Evolutionary conservation across 371 early-diverging fungal species (phyloP).

Genomic region (Rhizopus microsporus): DNA sequence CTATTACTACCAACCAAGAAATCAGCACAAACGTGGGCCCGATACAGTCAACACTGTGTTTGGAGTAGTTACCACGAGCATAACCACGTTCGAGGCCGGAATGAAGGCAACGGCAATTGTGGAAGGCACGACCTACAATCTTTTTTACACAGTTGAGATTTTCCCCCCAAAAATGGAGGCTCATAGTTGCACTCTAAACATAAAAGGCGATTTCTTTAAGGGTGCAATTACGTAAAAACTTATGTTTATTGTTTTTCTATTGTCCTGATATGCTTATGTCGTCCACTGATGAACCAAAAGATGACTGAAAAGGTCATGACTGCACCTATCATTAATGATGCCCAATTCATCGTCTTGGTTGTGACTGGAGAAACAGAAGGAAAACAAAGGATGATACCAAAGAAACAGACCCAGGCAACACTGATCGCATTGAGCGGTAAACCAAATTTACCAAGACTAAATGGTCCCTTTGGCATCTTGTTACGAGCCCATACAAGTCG

Average conservation of each 20-base stretch:
- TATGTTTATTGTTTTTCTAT: conserved; percentile 1
- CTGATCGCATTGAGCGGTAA: conserved; percentile 30
- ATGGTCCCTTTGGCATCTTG: conserved; percentile 33
- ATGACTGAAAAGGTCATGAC: conserved; percentile 19
- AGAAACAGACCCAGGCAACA: conserved; percentile 30
- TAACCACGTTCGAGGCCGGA: no score
- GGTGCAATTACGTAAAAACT: no score
- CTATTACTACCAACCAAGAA: no score
- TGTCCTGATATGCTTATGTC: conserved; percentile 20
- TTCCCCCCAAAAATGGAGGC: no score
- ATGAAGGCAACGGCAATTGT: no score
- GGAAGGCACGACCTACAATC: no score
- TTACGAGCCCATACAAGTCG: conserved; percentile 30
- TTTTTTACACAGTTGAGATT: no score
- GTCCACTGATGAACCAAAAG: conserved; percentile 29
- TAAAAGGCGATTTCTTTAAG: no score
- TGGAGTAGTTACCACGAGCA: no score
- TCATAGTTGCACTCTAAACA: no score
- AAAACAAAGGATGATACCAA: conserved; percentile 32
- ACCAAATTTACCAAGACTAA: conserved; percentile 26
- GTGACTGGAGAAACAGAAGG: conserved; percentile 25
- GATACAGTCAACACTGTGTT: no score
- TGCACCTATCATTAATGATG: conserved; percentile 33
- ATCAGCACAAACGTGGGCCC: no score
- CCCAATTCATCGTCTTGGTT: conserved; percentile 32